phyloP scores from a whole-genome alignment of 2,329 filamentous ascomycete species.

The Lachnellula cervina region DNA sequence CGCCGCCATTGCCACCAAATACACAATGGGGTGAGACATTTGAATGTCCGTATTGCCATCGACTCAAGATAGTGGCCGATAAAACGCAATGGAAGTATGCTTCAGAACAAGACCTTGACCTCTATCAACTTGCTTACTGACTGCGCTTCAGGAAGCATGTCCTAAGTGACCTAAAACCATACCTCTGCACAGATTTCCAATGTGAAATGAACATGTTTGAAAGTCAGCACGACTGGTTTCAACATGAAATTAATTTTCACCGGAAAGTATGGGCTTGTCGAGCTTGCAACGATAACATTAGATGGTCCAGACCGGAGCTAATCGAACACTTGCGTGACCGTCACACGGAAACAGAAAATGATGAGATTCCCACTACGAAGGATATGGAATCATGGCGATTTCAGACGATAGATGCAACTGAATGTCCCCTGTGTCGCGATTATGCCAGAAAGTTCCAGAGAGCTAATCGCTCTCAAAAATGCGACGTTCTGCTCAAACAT shows the following conservation, averaged over 20 bases:
- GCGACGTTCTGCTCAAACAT: not conserved
- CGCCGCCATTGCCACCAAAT: not conserved
- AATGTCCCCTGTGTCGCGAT: too few species aligned
- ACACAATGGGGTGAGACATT: constrained; percentile 5
- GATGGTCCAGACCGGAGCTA: constrained; percentile 5
- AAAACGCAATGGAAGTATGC: constrained; percentile 19
- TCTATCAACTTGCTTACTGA: not conserved
- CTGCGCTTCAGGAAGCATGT: constrained; percentile 20
- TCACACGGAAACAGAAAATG: not conserved
- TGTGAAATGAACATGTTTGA: too few species aligned
- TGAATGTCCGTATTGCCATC: constrained; percentile 3
- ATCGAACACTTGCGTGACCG: not conserved
- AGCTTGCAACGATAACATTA: too few species aligned
- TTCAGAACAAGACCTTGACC: not conserved
- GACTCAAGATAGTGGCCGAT: constrained; percentile 8
- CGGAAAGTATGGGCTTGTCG: too few species aligned
- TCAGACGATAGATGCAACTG: too few species aligned
- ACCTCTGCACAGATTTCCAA: too few species aligned
- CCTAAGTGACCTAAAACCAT: too few species aligned
- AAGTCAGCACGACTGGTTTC: too few species aligned
- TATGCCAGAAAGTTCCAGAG: too few species aligned
- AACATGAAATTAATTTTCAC: too few species aligned
- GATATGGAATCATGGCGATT: not conserved
- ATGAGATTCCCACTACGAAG: not conserved
- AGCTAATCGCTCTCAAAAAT: not conserved